Percentiles rank a stretch among this genome's conserved stretches.
Conservation (phyloP, 306 rosid species). For the Chamaecrista fasciculata region DNA sequence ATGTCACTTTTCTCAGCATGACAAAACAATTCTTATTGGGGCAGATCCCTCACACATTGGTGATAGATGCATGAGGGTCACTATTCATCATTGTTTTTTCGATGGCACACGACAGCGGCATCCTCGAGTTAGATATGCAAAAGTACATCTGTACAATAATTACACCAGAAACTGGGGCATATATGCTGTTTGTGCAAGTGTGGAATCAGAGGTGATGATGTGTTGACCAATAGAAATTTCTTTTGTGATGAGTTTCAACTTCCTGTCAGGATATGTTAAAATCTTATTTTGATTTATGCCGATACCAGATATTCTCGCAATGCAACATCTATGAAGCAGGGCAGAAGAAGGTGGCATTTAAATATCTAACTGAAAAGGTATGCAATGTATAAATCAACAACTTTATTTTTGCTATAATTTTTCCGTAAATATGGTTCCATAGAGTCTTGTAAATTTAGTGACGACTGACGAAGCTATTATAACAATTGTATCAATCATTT, state of each 20-base stretch:
- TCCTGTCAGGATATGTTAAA: conserved; percentile 7
- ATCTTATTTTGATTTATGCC: conserved; percentile 14
- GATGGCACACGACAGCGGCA: conserved; percentile 91
- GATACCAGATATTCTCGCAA: conserved; percentile 75
- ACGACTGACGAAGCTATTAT: not conserved
- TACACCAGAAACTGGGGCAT: conserved; percentile 97
- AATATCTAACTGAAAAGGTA: conserved; percentile 85
- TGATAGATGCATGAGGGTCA: conserved; percentile 83
- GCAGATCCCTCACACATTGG: conserved; percentile 71
- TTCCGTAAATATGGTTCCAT: not conserved
- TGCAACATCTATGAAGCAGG: conserved; percentile 96
- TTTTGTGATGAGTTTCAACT: not conserved
- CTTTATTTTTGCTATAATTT: not conserved
- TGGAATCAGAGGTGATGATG: conserved; percentile 77
- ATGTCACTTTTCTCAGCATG: conserved; percentile 84
- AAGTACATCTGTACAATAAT: conserved; percentile 87
- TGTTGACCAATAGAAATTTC: conserved; percentile 3
- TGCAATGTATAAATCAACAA: conserved; percentile 11
- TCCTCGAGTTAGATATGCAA: conserved; percentile 85
- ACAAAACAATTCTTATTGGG: conserved; percentile 91
- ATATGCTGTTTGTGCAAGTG: conserved; percentile 97
- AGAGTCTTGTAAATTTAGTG: not conserved
- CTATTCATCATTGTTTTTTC: conserved; percentile 95
- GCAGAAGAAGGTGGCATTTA: conserved; percentile 82
- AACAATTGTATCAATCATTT: not conserved